Evolutionary conservation across 23 red algal genomes (phyloP), one percentile per base, ranked within the genome.

Genomic region (Pyropia yezoensis): DNA sequence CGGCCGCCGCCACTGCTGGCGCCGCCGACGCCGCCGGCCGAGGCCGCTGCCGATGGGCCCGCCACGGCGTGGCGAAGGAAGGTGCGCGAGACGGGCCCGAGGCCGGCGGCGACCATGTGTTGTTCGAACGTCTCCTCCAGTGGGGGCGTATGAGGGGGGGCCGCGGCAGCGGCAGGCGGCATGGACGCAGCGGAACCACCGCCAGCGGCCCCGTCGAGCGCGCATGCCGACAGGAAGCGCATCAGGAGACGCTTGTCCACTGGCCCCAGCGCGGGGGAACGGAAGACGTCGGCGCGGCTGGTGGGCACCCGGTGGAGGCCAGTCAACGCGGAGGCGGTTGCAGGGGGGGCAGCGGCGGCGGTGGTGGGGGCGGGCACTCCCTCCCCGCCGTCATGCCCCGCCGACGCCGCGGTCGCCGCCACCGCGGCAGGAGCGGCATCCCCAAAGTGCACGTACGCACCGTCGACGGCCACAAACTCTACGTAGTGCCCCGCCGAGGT

Each of bases 401-500:
- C 39, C 39, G 39, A 7, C 11, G 39, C 39, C 0, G 39, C 6
- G 3, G 30, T 6, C 7, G 39, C 39, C 39, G 39, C 3, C 39
- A 8, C 39, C 6, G 11, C 66, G 39, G 49, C 18, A n/a, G n/a
- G n/a, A n/a, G n/a, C n/a, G 3, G 66, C 34, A 34, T 34, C 29
- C 18, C 45, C 18, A 54, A 71, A 72, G 54, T 62, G 65, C 14
- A 67, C 50, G 59, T 82, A 82, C 18, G 72, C 30, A 18, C 55
- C 78, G 47, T 82, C 78, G 14, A 82, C 18, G 27, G 66, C 55
- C 33, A 66, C 66, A 52, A 82, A 82, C 59, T 69, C 65, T 1
- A 82, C 32, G 14, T 82, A 82, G 14, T 82, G 64, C 15, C 78
- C 78, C 52, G 65, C 65, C 63, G 70, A 72, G 18, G 78, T 82